Evolutionary conservation across 2,329 filamentous ascomycete genomes (phyloP).

Genomic region (Penicillium sp.): DNA sequence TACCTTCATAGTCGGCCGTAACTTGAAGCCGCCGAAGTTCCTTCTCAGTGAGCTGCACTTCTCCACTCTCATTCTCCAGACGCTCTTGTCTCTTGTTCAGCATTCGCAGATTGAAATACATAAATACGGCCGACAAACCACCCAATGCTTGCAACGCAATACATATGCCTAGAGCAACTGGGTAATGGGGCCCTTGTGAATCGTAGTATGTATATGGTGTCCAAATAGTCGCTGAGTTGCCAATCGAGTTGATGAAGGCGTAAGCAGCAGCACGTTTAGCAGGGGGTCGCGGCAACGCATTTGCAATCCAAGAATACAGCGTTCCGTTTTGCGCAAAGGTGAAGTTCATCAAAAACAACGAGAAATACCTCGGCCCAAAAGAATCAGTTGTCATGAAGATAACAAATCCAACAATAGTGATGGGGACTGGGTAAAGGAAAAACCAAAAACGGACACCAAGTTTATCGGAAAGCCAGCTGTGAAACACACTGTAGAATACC

Average conservation of each 20-base stretch:
- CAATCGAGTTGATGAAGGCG: conserved; percentile 57
- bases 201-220: conserved; percentile 51
- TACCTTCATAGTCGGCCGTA: conserved; percentile 51
- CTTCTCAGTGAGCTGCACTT: conserved; percentile 42
- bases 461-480: conserved; percentile 49
- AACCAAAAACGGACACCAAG: conserved; percentile 53
- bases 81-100: conserved; percentile 49
- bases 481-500: conserved; percentile 49
- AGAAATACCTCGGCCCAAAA: conserved; percentile 59
- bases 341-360: conserved; percentile 57
- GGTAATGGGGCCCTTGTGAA: conserved; percentile 33
- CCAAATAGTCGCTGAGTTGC: conserved; percentile 56
- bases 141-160: conserved; percentile 35
- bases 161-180: conserved; percentile 37
- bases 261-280: conserved; percentile 57
- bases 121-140: conserved; percentile 23
- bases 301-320: conserved; percentile 47
- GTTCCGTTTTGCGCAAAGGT: conserved; percentile 49
- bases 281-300: conserved; percentile 52
- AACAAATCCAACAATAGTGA: conserved; percentile 55
- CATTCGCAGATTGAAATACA: conserved; percentile 32
- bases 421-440: conserved; percentile 53
- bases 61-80: conserved; percentile 14
- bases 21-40: conserved; percentile 47
- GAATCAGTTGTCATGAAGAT: conserved; percentile 49